phyloP scores from a whole-genome alignment of 176 grass and related monocot species.

The Olyra latifolia region DNA sequence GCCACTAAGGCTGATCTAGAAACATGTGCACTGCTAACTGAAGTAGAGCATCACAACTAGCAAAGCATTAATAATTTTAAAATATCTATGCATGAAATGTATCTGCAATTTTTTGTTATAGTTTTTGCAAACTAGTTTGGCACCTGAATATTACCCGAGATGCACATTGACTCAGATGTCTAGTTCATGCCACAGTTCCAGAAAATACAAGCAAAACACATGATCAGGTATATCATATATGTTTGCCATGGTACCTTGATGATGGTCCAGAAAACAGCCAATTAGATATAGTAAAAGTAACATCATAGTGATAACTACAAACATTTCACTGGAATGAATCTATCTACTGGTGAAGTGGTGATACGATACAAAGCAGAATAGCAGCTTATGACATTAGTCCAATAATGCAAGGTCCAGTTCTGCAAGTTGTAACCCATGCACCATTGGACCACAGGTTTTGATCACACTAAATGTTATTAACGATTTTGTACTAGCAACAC shows the following conservation, averaged over 20 bases:
- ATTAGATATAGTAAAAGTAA: neutral
- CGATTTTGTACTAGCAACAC: neutral
- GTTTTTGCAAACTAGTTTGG: slow-evolving; percentile 1
- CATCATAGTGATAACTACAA: neutral
- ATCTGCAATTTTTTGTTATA: neutral
- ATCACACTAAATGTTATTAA: slow-evolving; percentile 30
- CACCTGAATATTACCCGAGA: neutral
- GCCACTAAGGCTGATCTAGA: neutral
- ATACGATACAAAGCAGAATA: neutral
- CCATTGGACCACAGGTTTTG: slow-evolving; percentile 39
- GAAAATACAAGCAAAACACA: neutral
- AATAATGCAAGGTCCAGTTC: slow-evolving; percentile 4
- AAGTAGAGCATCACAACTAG: neutral
- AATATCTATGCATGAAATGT: neutral
- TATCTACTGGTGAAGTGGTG: neutral
- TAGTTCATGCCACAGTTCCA: neutral
- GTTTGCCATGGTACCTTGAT: neutral
- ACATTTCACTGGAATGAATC: neutral
- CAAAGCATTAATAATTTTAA: neutral
- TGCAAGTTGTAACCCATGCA: neutral
- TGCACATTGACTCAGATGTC: neutral
- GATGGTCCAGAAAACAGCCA: neutral
- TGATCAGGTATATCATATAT: neutral
- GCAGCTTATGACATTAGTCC: slow-evolving; percentile 1
- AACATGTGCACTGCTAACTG: neutral